Evolutionary conservation across 495 filamentous ascomycete genomes (phyloP).

Genomic region (Penicillium chermesinum): DNA sequence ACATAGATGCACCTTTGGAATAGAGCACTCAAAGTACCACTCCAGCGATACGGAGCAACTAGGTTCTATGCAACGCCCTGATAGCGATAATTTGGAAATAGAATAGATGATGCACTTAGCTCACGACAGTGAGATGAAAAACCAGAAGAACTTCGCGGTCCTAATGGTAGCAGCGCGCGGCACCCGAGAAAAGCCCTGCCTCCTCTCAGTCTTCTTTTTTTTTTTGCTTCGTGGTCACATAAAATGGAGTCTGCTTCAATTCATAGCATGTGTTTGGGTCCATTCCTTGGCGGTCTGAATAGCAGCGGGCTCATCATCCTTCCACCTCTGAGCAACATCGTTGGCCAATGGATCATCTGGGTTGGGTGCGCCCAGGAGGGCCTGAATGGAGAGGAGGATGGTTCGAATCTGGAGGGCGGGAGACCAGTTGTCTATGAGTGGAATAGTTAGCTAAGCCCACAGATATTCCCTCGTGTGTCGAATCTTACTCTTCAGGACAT

Average conservation of each 20-base stretch:
- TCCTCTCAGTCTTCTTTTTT: conserved; percentile 1
- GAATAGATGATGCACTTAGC: conserved; percentile 3
- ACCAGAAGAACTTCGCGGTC: conserved; percentile 4
- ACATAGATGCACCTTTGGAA: too few species aligned
- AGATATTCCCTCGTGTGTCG: background rate
- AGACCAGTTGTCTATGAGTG: conserved; percentile 84
- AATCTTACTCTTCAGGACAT: conserved; percentile 89
- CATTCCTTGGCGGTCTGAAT: conserved; percentile 87
- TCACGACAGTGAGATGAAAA: conserved; percentile 11
- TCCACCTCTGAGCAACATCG: conserved; percentile 97
- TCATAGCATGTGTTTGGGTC: conserved; percentile 74
- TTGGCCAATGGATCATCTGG: conserved; percentile 95
- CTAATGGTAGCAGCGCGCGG: background rate
- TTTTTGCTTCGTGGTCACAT: conserved; percentile 38
- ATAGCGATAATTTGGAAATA: background rate
- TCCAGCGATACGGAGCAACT: conserved; percentile 2
- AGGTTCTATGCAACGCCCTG: conserved; percentile 19
- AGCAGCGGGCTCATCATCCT: conserved; percentile 86
- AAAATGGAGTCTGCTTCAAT: conserved; percentile 26
- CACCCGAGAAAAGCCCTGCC: background rate
- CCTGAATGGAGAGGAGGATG: conserved; percentile 95
- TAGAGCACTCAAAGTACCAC: too few species aligned
- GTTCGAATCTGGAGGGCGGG: conserved; percentile 97
- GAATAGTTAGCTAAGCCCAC: background rate
- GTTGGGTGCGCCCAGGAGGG: conserved; percentile 91